Evolutionary conservation across 2,329 filamentous ascomycete species (phyloP), one percentile per base, ranked within the genome.

Genomic region (Fusarium sp.): DNA sequence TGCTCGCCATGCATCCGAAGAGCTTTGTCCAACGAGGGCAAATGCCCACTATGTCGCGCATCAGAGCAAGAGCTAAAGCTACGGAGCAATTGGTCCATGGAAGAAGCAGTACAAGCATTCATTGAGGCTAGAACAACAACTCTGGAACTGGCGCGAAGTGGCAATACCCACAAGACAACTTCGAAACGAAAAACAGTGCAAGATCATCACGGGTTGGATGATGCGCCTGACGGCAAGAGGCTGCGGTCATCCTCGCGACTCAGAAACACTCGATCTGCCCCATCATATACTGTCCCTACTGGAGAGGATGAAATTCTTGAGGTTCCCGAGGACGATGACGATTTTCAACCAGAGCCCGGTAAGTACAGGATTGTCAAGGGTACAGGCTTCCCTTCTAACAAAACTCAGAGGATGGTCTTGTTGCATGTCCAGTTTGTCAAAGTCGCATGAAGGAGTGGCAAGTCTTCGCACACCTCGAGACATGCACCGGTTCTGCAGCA

Each of bases 1-100:
- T 99, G 96, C 83, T 97, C 95, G 9, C 82, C 97, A 53, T 99
- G 96, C 78, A 98, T 99, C 76, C 91, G 96, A 29, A 87, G 94
- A 66, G 93, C 92, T 63, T 85, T 99, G 1, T 90, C 90, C 4
- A 86, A 87, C 31, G 94, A 97, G 69, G 92, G 93, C 11, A 94
- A 91, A 78, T 99, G 96, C 73, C 96, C 96, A 0, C 84, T 93
- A 2, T 99, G 96, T 79, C 89, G 93, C 50, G 82, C 87, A 8
- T 79, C 83, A 1, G 93, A 97, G 70, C 94, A 97, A 76, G 93
- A 95, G 76, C 86, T 93, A 63, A 96, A 93, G 77, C 76, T 99
- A 70, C 86, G 94, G 59, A 90, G 90, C 45, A 98, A 98, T 77
- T 92, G 90, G 86, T 89, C 91, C 0, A 83, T 98, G 67, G 89